Evolutionary conservation across 2,329 filamentous ascomycete genomes (phyloP), one percentile per base, ranked within the genome.

Genomic region (Colletotrichum higginsianum): DNA sequence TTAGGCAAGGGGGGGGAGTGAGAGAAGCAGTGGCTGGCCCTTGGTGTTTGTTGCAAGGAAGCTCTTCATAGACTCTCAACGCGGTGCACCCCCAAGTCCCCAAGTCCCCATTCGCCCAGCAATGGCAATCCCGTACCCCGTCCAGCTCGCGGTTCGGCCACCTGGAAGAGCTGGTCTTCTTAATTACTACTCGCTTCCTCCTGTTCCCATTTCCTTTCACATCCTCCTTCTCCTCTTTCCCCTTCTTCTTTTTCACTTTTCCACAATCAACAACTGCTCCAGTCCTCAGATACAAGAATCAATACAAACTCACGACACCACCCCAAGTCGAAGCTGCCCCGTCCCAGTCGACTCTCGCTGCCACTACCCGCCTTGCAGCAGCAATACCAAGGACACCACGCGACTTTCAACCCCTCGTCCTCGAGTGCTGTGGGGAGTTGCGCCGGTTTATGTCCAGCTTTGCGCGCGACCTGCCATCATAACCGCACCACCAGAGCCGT

Each of bases 71-170:
- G 52, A 47, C 61, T 60, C 53, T 60, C 53, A 46, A 69, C 38
- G 62, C 38, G 61, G 67, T 56, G 66, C 66, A 47, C 66, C 50
- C 50, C 58, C 49, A 23, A 42, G 61, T 56, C 47, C 57, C 38
- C 52, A 62, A 68, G 40, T 72, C 69, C 69, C 69, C 69, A 72
- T 72, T 69, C 66, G 69, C n/a, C 65, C 69, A 69, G 68, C 61
- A 63, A 72, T 69, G 58, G 69, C 69, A 69, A 64, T 69, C 69
- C 69, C 42, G 58, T 72, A 42, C 69, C 69, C 65, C 65, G 65
- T 69, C 69, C 65, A 68, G 60, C 53, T 72, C 66, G 66, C 52
- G 35, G 69, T 30, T 64, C 53, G 69, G 69, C 66, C 60, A 64
- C 42, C 42, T 64, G 52, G 65, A 38, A 58, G 53, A 60, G 35